Evolutionary conservation across 768 basidiomycete species (phyloP), one percentile per base, ranked within the genome.

Genomic region (Cystoderma amianthinum): DNA sequence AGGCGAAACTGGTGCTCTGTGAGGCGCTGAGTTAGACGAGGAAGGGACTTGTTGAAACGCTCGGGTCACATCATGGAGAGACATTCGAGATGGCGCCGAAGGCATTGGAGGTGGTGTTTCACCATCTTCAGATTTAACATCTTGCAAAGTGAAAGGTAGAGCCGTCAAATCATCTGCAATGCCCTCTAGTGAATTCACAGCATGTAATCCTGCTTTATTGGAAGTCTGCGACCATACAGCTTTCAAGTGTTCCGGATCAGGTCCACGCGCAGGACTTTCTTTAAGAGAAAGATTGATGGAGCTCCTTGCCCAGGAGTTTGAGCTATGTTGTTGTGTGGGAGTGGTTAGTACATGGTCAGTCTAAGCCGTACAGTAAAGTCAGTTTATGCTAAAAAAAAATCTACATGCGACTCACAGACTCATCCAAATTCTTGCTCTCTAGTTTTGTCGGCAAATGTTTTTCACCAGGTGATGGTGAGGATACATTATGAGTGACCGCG

Each of bases 41-140:
- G 68, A 69, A 2, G 88, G 88, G 19, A 91, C 89, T 60, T 82
- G 82, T 54, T 92, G 89, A 64, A 92, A 92, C 16, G 88, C 86
- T 44, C 85, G 78, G 10, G 84, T 88, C 23, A 90, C 86, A 42
- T 92, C 89, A 43, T 82, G 80, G 28, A 83, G 61, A 2, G 86
- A 87, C 78, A 89, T 85, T 30, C 85, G 78, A 13, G 82, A 81
- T 18, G 85, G 74, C 17, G 75, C 67, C 19, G 73, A 62, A 16
- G 76, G 66, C 3, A 72, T 65, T 5, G 65, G 60, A 17, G 85
- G 85, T 2, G 86, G 84, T 2, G 85, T 86, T 56, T 80, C 82
- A 15, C 85, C 88, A 50, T 85, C 86, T 55, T 90, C 88, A 9
- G 86, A 85, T 56, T 90, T 91, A 39, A 89, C 82, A 42, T 92